A percentile compares a stretch with the other conserved stretches of the same genome.
Evolutionary conservation across 1,284 basidiomycete genomes (phyloP).

Genomic region (Tylopilus sp.): DNA sequence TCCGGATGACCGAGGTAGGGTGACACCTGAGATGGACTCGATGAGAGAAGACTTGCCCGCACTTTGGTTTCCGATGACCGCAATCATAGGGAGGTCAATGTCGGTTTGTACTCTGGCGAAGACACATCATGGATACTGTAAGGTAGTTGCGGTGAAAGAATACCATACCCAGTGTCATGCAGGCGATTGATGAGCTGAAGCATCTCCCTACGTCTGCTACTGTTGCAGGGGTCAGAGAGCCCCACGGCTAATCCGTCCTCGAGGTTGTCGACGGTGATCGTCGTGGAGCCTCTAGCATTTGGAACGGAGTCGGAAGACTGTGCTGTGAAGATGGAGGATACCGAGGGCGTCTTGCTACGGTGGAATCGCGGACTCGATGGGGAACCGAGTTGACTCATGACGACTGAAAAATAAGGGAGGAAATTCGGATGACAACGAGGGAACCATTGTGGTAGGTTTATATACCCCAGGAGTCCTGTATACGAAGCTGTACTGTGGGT

Average conservation of each 20-base stretch:
- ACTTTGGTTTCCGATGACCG: constrained; percentile 63
- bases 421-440: not conserved
- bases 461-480: constrained; percentile 5
- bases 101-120: constrained; percentile 53
- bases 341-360: not conserved
- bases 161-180: constrained; percentile 51
- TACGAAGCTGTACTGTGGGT: not conserved
- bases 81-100: constrained; percentile 66
- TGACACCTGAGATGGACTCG: constrained; percentile 70
- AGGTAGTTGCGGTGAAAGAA: not conserved
- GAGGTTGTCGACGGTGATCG: not conserved
- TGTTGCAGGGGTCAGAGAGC: constrained; percentile 41
- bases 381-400: not conserved
- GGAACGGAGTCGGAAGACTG: not conserved
- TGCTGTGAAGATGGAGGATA: not conserved
- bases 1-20: constrained; percentile 57
- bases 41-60: constrained; percentile 74
- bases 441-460: not conserved
- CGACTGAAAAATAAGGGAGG: not conserved
- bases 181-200: constrained; percentile 52
- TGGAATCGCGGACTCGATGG: not conserved
- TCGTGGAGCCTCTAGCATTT: not conserved
- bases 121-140: not conserved
- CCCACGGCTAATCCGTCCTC: constrained; percentile 35
- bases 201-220: constrained; percentile 40